A percentile compares a stretch with the other conserved stretches of the same genome.
Evolutionary conservation across 208 protist genomes (phyloP).

Genomic region (Sergeia podlipaevii): DNA sequence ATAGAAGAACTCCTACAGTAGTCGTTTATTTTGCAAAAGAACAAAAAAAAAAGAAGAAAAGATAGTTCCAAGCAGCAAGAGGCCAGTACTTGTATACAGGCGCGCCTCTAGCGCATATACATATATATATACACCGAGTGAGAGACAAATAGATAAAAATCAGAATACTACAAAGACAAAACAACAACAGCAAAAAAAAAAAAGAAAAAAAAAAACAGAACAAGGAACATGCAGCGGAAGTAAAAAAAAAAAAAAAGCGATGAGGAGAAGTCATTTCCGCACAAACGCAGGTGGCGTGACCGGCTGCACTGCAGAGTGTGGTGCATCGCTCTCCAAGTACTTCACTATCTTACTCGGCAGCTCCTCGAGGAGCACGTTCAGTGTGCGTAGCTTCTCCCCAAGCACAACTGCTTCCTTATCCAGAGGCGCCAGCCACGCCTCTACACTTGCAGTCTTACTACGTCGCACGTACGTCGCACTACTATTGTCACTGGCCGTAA

Average conservation of each 20-base stretch:
- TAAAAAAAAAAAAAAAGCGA: neutral
- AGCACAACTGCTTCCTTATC: constrained; percentile 21
- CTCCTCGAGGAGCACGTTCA: constrained; percentile 27
- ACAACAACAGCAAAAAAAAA: constrained; percentile 6
- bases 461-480: constrained; percentile 34
- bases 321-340: constrained; percentile 35
- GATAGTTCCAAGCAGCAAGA: too few relatives aligned
- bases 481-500: constrained; percentile 19
- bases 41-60: too few relatives aligned
- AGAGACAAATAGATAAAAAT: neutral
- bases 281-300: neutral
- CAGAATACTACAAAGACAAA: neutral
- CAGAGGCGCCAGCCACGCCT: constrained; percentile 17
- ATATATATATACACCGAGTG: too few relatives aligned
- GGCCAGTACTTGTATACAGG: too few relatives aligned
- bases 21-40: too few relatives aligned
- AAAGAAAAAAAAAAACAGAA: constrained; percentile 8
- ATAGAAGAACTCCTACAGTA: too few relatives aligned
- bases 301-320: too few relatives aligned
- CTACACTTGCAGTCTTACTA: constrained; percentile 26
- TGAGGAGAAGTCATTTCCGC: constrained; percentile 2
- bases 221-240: neutral
- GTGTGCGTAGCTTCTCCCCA: constrained; percentile 16
- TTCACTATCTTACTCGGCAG: constrained; percentile 29
- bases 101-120: too few relatives aligned